phyloP scores from a whole-genome alignment of 2,329 filamentous ascomycete genomes.

The Plenodomus biglobosus region DNA sequence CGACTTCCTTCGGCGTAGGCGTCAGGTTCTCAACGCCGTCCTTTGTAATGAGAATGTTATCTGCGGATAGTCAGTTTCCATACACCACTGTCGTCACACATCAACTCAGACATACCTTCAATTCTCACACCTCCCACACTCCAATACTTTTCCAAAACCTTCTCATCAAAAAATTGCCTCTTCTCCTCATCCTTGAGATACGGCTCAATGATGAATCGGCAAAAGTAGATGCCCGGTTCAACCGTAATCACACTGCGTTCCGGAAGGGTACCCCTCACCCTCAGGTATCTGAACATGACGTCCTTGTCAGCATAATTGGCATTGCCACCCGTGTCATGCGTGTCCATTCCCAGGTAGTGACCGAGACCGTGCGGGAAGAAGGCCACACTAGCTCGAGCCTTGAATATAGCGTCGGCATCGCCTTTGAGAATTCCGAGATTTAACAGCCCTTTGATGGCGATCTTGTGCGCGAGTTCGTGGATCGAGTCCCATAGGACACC shows the following conservation, averaged over 20 bases:
- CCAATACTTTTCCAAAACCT: constrained; percentile 69
- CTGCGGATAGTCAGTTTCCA: constrained; percentile 41
- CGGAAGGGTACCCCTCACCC: constrained; percentile 74
- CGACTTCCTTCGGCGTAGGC: constrained; percentile 69
- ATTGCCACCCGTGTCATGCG: constrained; percentile 54
- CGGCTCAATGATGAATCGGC: constrained; percentile 69
- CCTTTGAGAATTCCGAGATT: constrained; percentile 71
- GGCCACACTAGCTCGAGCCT: constrained; percentile 49
- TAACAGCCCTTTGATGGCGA: constrained; percentile 79
- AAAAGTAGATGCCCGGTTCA: constrained; percentile 87
- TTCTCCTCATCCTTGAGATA: constrained; percentile 65
- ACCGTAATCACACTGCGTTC: constrained; percentile 87
- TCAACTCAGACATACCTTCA: constrained; percentile 54
- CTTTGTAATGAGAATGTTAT: constrained; percentile 80
- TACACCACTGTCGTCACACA: not conserved
- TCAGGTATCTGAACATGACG: constrained; percentile 81
- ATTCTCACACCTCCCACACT: constrained; percentile 85
- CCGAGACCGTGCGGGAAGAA: constrained; percentile 57
- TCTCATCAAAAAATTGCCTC: constrained; percentile 64
- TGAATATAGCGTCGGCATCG: constrained; percentile 54
- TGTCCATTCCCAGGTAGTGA: constrained; percentile 57
- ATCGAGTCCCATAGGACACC: constrained; percentile 80
- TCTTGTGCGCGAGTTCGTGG: constrained; percentile 75
- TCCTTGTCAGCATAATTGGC: constrained; percentile 67
- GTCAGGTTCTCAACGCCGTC: constrained; percentile 83